Conservation (phyloP, 1,139 yeast species). For the Scheffersomyces titani region DNA sequence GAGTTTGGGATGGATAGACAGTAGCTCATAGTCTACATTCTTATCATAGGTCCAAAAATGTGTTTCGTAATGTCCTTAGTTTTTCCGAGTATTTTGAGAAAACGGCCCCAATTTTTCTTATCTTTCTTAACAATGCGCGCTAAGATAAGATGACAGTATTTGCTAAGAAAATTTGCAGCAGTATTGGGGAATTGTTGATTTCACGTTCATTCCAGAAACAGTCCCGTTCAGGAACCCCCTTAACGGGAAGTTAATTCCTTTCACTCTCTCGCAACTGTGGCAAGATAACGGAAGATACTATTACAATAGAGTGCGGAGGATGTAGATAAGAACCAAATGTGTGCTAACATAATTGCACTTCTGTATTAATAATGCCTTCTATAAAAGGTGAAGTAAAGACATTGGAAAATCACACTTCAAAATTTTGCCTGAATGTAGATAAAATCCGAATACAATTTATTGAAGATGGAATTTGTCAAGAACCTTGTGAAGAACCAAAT, state of each 20-base stretch:
- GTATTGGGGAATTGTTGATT: neutral
- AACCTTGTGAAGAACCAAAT: too few species aligned
- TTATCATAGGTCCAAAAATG: too few species aligned
- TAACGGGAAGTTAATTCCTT: neutral
- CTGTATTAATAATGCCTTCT: neutral
- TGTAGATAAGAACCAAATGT: neutral
- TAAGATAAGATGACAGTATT: neutral
- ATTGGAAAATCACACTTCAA: neutral
- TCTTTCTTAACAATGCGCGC: neutral
- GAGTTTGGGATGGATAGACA: too few species aligned
- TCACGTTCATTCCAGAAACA: neutral
- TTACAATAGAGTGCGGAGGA: neutral
- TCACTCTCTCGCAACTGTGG: neutral
- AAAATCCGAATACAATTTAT: too few species aligned
- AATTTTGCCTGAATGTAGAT: neutral
- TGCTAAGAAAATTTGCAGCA: neutral
- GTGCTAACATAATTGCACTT: neutral
- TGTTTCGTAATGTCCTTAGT: neutral
- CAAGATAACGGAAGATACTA: neutral
- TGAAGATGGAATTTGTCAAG: too few species aligned
- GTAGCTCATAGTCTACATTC: too few species aligned
- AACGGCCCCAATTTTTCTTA: neutral
- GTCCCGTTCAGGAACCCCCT: neutral
- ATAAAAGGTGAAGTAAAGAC: too few species aligned
- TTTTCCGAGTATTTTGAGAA: neutral